Percentiles rank a stretch among this genome's conserved stretches.
These are phyloP conservation scores for Phytophthora cajani DNA, from an alignment of 352 stramenopile genomes.

Conservation along the genomic window DNA sequence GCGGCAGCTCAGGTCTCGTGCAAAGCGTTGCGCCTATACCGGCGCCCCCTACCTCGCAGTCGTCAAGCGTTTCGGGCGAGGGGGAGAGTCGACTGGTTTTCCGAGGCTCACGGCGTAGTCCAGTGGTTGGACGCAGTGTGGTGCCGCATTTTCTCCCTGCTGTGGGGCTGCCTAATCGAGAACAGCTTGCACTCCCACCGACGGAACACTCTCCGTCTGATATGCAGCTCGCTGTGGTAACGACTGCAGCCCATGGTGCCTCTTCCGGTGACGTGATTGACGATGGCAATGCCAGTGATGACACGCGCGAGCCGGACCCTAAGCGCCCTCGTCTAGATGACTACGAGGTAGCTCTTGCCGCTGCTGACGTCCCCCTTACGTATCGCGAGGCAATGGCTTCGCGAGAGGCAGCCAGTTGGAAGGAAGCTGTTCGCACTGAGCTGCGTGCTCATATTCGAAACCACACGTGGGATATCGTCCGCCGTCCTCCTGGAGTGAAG, in stretches of 20 bases:
- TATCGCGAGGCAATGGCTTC: slow-evolving; percentile 15
- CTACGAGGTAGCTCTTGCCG: slow-evolving; percentile 3
- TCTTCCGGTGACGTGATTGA: no score
- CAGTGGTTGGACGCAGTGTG: neutral
- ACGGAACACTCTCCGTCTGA: neutral
- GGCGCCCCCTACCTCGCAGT: no score
- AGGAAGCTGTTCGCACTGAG: neutral
- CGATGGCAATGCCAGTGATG: no score
- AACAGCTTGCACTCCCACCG: neutral
- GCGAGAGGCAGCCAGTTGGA: slow-evolving; percentile 6
- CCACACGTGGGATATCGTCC: slow-evolving; percentile 25
- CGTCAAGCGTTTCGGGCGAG: neutral
- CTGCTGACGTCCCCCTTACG: neutral
- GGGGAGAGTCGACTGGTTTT: slow-evolving; percentile 1
- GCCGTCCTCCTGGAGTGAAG: slow-evolving; percentile 1
- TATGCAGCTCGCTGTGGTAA: neutral
- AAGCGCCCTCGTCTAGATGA: slow-evolving; percentile 5
- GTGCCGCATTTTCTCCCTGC: slow-evolving; percentile 1
- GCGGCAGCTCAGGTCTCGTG: neutral
- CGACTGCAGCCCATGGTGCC: no score
- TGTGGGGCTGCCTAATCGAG: neutral
- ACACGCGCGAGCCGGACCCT: slow-evolving; percentile 2
- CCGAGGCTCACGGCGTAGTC: neutral
- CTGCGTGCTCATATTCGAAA: slow-evolving; percentile 13
- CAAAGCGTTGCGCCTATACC: neutral